A percentile compares a stretch with the other conserved stretches of the same genome.
Conservation (phyloP, 495 filamentous ascomycete genomes). For the Talaromyces trachyspermus region DNA sequence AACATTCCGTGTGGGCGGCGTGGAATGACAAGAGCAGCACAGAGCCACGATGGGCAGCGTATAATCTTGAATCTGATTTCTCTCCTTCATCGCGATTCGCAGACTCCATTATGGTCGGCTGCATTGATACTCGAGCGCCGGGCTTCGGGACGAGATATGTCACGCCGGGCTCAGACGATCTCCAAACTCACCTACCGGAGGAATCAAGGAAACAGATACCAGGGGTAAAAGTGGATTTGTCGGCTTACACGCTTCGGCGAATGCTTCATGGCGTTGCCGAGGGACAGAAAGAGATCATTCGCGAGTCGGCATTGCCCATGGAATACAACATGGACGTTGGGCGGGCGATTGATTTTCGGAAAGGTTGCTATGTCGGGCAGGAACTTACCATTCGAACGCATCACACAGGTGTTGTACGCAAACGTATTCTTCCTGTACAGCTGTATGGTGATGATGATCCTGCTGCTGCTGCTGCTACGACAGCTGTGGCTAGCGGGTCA, state of each 20-base stretch:
- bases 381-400: slow-evolving; percentile 92
- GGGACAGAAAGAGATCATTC: slow-evolving; percentile 68
- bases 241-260: slow-evolving; percentile 58
- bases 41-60: slow-evolving; percentile 37
- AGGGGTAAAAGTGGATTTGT: slow-evolving; percentile 27
- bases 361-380: slow-evolving; percentile 96
- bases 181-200: slow-evolving; percentile 31
- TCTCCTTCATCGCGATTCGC: slow-evolving; percentile 19
- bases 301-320: slow-evolving; percentile 63
- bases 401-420: slow-evolving; percentile 87
- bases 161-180: slow-evolving; percentile 31
- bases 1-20: slow-evolving; percentile 56
- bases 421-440: slow-evolving; percentile 77
- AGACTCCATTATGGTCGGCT: slow-evolving; percentile 28
- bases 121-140: slow-evolving; percentile 58
- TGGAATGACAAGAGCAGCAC: slow-evolving; percentile 48
- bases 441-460: slow-evolving; percentile 47
- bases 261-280: slow-evolving; percentile 77
- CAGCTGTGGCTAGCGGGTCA: slow-evolving; percentile 36
- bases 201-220: slow-evolving; percentile 26
- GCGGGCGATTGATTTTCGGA: slow-evolving; percentile 79
- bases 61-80: slow-evolving; percentile 33
- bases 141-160: slow-evolving; percentile 58
- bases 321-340: slow-evolving; percentile 81
- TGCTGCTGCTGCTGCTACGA: slow-evolving; percentile 26